Percentiles rank a stretch among this genome's conserved stretches.
Evolutionary conservation across 257 asterid species (phyloP).

Genomic region (Leonotis leonurus): DNA sequence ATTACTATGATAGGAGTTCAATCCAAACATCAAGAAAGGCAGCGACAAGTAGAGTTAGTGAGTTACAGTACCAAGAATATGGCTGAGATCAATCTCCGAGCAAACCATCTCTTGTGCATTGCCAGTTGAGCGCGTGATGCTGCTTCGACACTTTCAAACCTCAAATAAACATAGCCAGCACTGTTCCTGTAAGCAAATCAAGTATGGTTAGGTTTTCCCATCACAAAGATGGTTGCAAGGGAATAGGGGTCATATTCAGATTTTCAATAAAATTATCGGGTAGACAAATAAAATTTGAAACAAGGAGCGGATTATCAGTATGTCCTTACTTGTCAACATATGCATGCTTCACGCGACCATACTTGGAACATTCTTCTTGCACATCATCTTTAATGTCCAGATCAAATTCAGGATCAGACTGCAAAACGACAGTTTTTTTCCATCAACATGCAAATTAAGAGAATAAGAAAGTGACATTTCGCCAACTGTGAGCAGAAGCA

Average conservation of each 20-base stretch:
- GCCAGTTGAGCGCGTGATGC: slow-evolving; percentile 90
- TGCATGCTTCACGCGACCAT: slow-evolving; percentile 81
- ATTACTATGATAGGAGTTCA: background rate
- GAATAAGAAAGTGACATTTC: background rate
- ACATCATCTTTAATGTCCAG: slow-evolving; percentile 89
- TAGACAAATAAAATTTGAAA: background rate
- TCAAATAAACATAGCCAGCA: slow-evolving; percentile 82
- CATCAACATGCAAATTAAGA: background rate
- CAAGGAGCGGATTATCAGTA: background rate
- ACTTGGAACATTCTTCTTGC: slow-evolving; percentile 86
- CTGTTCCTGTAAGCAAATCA: slow-evolving; percentile 55
- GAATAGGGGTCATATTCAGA: no score
- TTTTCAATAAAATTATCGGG: background rate
- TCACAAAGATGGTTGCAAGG: background rate
- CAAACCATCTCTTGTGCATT: slow-evolving; percentile 98
- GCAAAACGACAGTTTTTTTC: slow-evolving; percentile 14
- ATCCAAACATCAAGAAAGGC: background rate
- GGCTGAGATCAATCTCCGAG: slow-evolving; percentile 88
- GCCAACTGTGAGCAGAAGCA: background rate
- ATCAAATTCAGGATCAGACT: slow-evolving; percentile 90
- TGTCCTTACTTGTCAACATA: slow-evolving; percentile 80
- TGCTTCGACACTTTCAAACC: slow-evolving; percentile 74
- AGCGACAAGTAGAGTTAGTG: background rate
- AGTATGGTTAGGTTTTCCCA: slow-evolving; percentile 11
- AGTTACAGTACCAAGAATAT: slow-evolving; percentile 70